phyloP scores from a whole-genome alignment of 495 filamentous ascomycete genomes.

The Penicillium coffeae region DNA sequence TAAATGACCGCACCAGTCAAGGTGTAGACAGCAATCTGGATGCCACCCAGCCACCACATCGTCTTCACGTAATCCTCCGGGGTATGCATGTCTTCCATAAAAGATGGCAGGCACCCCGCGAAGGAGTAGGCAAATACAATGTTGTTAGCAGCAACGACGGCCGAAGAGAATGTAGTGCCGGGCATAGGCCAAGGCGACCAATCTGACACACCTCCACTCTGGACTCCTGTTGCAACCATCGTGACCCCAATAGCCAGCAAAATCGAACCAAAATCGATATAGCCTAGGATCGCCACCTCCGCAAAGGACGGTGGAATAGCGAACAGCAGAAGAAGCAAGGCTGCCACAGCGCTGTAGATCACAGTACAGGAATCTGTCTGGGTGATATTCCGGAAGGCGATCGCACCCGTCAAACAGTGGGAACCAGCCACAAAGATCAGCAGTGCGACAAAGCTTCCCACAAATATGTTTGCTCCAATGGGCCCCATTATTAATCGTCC shows the following conservation, averaged over 20 bases:
- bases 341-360: constrained; percentile 57
- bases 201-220: constrained; percentile 12
- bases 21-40: constrained; percentile 64
- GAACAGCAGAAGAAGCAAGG: constrained; percentile 55
- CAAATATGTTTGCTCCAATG: constrained; percentile 56
- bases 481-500: constrained; percentile 56
- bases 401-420: constrained; percentile 66
- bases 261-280: constrained; percentile 62
- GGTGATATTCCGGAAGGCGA: constrained; percentile 60
- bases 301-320: constrained; percentile 54
- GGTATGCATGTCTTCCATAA: constrained; percentile 72
- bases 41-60: constrained; percentile 52
- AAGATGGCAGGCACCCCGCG: constrained; percentile 61
- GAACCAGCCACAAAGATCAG: constrained; percentile 65
- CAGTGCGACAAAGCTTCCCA: constrained; percentile 53
- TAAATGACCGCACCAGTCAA: constrained; percentile 64
- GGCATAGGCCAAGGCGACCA: constrained; percentile 35
- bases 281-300: constrained; percentile 55
- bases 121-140: constrained; percentile 64
- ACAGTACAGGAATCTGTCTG: constrained; percentile 58
- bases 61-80: constrained; percentile 60
- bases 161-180: constrained; percentile 25
- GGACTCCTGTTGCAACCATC: constrained; percentile 59
- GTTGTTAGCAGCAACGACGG: constrained; percentile 60
- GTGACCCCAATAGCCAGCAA: constrained; percentile 63